Evolutionary conservation across 768 basidiomycete species (phyloP).

Genomic region (Tricholoma sp.): DNA sequence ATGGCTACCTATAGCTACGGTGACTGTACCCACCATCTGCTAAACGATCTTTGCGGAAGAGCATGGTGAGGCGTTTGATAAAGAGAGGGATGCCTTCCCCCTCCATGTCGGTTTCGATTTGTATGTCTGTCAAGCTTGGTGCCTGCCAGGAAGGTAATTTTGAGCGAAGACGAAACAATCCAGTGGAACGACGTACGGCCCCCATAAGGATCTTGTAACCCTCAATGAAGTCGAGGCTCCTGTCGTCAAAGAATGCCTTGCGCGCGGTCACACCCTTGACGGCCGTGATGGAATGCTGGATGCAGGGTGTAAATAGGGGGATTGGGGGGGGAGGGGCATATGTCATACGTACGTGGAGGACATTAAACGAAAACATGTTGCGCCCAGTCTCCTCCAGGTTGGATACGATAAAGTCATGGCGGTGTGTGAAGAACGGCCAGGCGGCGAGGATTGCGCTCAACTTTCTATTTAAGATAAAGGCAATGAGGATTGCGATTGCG

Average conservation of each 20-base stretch:
- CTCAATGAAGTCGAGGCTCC: background rate
- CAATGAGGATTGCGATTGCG: background rate
- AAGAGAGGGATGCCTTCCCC: constrained; percentile 18
- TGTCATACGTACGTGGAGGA: background rate
- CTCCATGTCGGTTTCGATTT: constrained; percentile 1
- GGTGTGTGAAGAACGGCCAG: background rate
- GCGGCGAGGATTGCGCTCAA: background rate
- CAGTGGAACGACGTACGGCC: background rate
- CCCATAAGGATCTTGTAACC: background rate
- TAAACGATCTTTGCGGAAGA: constrained; percentile 11
- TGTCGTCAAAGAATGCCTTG: background rate
- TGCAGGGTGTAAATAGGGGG: background rate
- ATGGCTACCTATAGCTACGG: too few species aligned
- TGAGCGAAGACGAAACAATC: background rate
- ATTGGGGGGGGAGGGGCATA: too few species aligned
- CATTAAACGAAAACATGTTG: background rate
- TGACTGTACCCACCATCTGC: constrained; percentile 7
- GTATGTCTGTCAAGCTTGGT: constrained; percentile 21
- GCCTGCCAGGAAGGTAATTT: constrained; percentile 2
- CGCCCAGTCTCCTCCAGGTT: background rate
- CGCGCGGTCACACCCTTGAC: background rate
- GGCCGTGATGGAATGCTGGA: background rate
- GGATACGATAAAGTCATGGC: background rate
- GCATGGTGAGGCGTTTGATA: constrained; percentile 11
- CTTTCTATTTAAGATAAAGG: background rate